Conservation (phyloP, 2,329 filamentous ascomycete genomes). For the Apiospora phragmitis region DNA sequence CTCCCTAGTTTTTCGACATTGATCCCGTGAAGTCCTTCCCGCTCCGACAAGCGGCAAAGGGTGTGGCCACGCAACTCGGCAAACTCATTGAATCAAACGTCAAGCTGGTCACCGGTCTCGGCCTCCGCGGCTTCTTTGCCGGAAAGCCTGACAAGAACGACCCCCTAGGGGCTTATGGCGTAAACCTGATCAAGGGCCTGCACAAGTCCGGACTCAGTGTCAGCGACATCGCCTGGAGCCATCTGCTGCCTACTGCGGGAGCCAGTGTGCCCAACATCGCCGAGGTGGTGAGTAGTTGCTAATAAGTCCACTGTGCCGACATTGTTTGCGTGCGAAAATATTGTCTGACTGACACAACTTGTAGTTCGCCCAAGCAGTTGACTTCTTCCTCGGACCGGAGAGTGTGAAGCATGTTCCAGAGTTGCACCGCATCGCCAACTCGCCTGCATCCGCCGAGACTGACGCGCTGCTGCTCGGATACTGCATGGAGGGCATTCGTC, state of each 20-base stretch:
- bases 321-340: not conserved
- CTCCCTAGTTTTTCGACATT: slow-evolving; percentile 56
- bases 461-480: slow-evolving; percentile 69
- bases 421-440: slow-evolving; percentile 59
- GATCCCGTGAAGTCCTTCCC: slow-evolving; percentile 69
- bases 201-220: slow-evolving; percentile 62
- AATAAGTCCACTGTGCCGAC: not conserved
- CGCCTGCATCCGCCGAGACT: slow-evolving; percentile 54
- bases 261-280: slow-evolving; percentile 71
- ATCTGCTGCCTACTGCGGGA: slow-evolving; percentile 67
- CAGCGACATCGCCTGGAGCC: slow-evolving; percentile 69
- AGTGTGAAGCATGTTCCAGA: slow-evolving; percentile 58
- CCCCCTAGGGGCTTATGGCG: slow-evolving; percentile 63
- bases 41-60: slow-evolving; percentile 57
- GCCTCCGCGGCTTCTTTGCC: slow-evolving; percentile 55
- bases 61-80: slow-evolving; percentile 60
- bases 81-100: slow-evolving; percentile 64
- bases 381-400: slow-evolving; percentile 67
- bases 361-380: slow-evolving; percentile 70
- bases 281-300: slow-evolving; percentile 53
- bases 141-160: slow-evolving; percentile 50
- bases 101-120: slow-evolving; percentile 52
- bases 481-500: slow-evolving; percentile 69
- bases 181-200: slow-evolving; percentile 64
- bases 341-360: slow-evolving; percentile 17